Conservation (phyloP, 2,329 filamentous ascomycete genomes). For the Westerdykella sp. region DNA sequence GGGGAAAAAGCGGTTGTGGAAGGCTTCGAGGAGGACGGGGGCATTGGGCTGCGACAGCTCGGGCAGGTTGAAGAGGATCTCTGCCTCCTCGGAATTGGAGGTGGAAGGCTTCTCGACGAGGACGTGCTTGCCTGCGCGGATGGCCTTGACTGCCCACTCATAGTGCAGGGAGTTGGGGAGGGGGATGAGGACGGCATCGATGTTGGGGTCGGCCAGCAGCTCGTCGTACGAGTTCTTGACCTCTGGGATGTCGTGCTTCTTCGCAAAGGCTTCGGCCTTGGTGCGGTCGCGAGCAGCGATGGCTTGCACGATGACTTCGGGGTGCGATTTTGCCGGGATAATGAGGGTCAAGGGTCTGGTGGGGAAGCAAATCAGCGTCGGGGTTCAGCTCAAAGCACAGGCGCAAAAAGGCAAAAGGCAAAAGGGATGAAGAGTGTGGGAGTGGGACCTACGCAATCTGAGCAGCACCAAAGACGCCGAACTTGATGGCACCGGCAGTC, state of each 20-base stretch:
- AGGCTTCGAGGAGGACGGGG: slow-evolving; percentile 38
- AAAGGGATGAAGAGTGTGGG: background rate
- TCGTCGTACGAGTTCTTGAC: slow-evolving; percentile 44
- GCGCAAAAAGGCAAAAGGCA: too few relatives aligned
- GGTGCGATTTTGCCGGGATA: slow-evolving; percentile 45
- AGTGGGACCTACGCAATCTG: background rate
- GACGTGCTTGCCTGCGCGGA: slow-evolving; percentile 37
- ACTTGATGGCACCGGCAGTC: background rate
- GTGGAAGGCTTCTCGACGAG: slow-evolving; percentile 44
- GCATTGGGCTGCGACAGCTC: slow-evolving; percentile 23
- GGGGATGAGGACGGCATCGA: slow-evolving; percentile 38
- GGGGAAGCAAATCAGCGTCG: background rate
- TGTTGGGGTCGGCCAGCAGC: slow-evolving; percentile 27
- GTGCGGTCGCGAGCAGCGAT: slow-evolving; percentile 45
- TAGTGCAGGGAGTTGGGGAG: slow-evolving; percentile 39
- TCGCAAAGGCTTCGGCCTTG: slow-evolving; percentile 45
- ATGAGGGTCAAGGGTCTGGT: slow-evolving; percentile 40
- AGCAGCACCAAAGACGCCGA: slow-evolving; percentile 2
- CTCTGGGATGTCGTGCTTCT: slow-evolving; percentile 45
- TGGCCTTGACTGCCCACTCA: slow-evolving; percentile 46
- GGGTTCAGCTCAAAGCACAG: too few relatives aligned
- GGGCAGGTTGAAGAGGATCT: slow-evolving; percentile 27
- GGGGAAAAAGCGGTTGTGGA: slow-evolving; percentile 38
- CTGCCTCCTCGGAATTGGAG: slow-evolving; percentile 50
- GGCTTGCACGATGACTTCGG: slow-evolving; percentile 46